Conservation (phyloP, 352 stramenopile genomes). For the Phytophthora chlamydospora region DNA sequence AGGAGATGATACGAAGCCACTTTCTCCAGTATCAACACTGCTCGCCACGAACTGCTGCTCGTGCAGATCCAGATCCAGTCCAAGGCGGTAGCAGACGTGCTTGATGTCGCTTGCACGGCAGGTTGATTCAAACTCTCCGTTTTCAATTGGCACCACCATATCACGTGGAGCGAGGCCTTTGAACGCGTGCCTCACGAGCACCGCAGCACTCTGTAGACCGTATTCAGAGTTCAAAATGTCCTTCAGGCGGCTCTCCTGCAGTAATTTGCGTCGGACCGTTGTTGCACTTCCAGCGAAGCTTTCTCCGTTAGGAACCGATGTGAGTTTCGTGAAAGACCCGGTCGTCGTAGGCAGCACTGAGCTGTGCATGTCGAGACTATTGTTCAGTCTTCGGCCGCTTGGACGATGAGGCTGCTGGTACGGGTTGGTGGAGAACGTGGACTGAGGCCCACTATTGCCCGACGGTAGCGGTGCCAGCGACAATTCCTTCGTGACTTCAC, state of each 20-base stretch:
- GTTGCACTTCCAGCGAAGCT: constrained; percentile 13
- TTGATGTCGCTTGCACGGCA: constrained; percentile 72
- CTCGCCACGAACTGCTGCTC: constrained; percentile 65
- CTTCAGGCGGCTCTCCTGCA: constrained; percentile 60
- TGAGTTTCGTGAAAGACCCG: constrained; percentile 20
- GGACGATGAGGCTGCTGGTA: constrained; percentile 48
- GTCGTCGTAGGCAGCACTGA: constrained; percentile 33
- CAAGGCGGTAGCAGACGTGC: constrained; percentile 73
- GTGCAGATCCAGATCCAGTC: constrained; percentile 65
- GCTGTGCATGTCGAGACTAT: constrained; percentile 34
- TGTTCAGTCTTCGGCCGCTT: constrained; percentile 45
- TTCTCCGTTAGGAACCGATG: constrained; percentile 3
- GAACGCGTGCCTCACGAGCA: constrained; percentile 77
- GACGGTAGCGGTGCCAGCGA: constrained; percentile 12
- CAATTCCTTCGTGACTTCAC: constrained; percentile 47
- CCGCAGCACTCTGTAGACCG: constrained; percentile 64
- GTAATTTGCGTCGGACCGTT: constrained; percentile 57
- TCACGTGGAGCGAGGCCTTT: constrained; percentile 69
- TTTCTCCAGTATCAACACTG: constrained; percentile 53
- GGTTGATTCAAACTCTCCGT: constrained; percentile 70
- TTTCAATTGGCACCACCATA: constrained; percentile 72
- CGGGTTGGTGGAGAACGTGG: constrained; percentile 34
- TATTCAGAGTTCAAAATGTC: constrained; percentile 58
- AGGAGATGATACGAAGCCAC: constrained; percentile 67
- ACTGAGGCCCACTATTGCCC: constrained; percentile 12